Evolutionary conservation across 2,329 filamentous ascomycete genomes (phyloP).

Genomic region (Aspergillus sp.): DNA sequence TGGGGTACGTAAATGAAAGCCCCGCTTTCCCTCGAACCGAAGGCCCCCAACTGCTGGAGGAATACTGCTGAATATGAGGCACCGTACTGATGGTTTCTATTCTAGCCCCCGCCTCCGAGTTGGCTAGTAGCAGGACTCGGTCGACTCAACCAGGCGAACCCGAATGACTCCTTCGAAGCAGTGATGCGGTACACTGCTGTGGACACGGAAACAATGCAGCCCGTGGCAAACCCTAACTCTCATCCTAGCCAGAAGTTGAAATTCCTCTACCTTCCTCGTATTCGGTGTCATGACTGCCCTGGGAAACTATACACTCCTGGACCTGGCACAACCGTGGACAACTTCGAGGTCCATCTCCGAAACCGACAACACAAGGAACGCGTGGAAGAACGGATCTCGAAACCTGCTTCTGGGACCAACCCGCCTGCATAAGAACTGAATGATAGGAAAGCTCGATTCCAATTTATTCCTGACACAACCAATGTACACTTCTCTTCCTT

Average conservation of each 20-base stretch:
- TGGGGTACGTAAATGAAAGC: conserved; percentile 42
- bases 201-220: conserved; percentile 67
- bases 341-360: conserved; percentile 90
- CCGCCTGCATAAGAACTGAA: conserved; percentile 16
- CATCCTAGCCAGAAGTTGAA: conserved; percentile 63
- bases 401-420: conserved; percentile 16
- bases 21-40: conserved; percentile 15
- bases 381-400: conserved; percentile 56
- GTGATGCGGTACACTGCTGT: conserved; percentile 88
- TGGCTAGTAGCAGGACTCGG: conserved; percentile 80
- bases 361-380: conserved; percentile 77
- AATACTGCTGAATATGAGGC: neutral
- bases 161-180: conserved; percentile 80
- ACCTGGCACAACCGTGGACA: conserved; percentile 77
- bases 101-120: conserved; percentile 75
- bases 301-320: conserved; percentile 92
- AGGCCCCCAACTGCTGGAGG: conserved; percentile 7
- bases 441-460: conserved; percentile 9
- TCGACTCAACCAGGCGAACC: conserved; percentile 68
- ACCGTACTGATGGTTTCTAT: conserved; percentile 13
- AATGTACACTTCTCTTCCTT: conserved; percentile 14
- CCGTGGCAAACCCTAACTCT: conserved; percentile 56
- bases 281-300: conserved; percentile 88
- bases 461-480: neutral
- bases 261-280: conserved; percentile 82